Conservation (phyloP, 495 filamentous ascomycete species). For the Ascobolus immersus region DNA sequence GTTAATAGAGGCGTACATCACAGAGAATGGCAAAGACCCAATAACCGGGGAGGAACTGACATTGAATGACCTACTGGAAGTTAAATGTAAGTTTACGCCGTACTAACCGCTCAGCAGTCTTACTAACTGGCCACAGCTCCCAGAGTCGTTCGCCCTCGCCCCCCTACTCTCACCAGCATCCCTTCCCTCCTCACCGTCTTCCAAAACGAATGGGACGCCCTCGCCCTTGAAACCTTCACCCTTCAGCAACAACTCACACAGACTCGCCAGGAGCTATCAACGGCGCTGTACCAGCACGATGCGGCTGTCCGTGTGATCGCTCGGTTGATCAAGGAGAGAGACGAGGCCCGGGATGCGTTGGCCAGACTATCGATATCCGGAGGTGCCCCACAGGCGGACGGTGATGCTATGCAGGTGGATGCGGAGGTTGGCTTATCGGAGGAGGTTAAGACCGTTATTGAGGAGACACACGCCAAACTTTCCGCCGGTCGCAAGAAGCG, state of each 20-base stretch:
- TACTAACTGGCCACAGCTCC: constrained; percentile 21
- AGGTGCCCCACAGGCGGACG: constrained; percentile 21
- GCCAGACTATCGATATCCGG: constrained; percentile 52
- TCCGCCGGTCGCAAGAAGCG: constrained; percentile 71
- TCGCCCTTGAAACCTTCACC: constrained; percentile 72
- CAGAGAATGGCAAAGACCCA: constrained; percentile 82
- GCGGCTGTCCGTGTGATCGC: constrained; percentile 84
- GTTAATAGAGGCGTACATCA: constrained; percentile 79
- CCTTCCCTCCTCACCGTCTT: constrained; percentile 90
- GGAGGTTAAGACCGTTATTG: too few species aligned
- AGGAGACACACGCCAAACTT: constrained; percentile 29
- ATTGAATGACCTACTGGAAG: constrained; percentile 58
- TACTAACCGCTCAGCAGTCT: neutral
- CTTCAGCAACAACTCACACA: constrained; percentile 68
- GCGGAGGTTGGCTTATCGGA: too few species aligned
- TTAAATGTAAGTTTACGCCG: constrained; percentile 26
- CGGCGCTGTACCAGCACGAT: constrained; percentile 87
- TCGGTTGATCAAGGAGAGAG: constrained; percentile 60
- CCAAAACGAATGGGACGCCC: constrained; percentile 93
- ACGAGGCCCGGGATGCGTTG: constrained; percentile 81
- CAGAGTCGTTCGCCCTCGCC: constrained; percentile 61
- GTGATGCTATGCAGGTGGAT: constrained; percentile 83
- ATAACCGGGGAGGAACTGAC: constrained; percentile 75
- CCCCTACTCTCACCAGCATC: constrained; percentile 86
- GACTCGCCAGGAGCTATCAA: constrained; percentile 75